Evolutionary conservation across 345 rosid species (phyloP), one percentile per base, ranked within the genome.

Genomic region (Citrus inodora): DNA sequence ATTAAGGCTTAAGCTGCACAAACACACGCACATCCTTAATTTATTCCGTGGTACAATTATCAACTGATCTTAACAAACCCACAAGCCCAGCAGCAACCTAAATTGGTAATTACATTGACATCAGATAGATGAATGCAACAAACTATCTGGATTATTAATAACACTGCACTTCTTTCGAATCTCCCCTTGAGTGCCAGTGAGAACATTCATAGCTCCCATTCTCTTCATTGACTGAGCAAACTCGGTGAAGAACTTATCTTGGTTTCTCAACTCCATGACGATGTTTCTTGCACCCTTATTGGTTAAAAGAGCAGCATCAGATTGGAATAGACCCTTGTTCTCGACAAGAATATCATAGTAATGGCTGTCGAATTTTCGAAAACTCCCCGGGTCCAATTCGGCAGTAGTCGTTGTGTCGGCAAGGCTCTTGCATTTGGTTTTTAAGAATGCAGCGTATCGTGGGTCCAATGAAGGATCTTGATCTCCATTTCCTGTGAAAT

Each of bases 401-500:
- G 86, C 89, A 0, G 61, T 9, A 32, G 92, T 87, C 1, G 83
- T 81, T 0, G 1, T 73, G 79, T 87, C 87, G 2, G 42, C 28
- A 4, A 76, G 80, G 71, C 68, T 79, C 51, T 7, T 55, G 80
- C 98, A 91, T 74, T 87, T 70, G 28, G 70, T 78, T 81, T 87
- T 92, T 42, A 90, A 80, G 22, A 76, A 76, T 1, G 71, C 76
- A 0, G 90, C 88, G 6, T 87, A 88, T 32, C 80, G 46, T 0
- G 88, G 28, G 83, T 87, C 76, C 76, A 92, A 79, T 1, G 87
- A 82, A 5, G 94, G 94, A 75, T 92, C 93, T 51, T 88, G 82
- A 74, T 85, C 90, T 33, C 94, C 94, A 67, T 17, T 84, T 38
- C 90, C 91, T 3, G 89, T 88, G 84, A 94, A 91, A 82, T 90